A percentile compares a stretch with the other conserved stretches of the same genome.
Conservation (phyloP, 768 basidiomycete species). For the Boletus reticulatus region DNA sequence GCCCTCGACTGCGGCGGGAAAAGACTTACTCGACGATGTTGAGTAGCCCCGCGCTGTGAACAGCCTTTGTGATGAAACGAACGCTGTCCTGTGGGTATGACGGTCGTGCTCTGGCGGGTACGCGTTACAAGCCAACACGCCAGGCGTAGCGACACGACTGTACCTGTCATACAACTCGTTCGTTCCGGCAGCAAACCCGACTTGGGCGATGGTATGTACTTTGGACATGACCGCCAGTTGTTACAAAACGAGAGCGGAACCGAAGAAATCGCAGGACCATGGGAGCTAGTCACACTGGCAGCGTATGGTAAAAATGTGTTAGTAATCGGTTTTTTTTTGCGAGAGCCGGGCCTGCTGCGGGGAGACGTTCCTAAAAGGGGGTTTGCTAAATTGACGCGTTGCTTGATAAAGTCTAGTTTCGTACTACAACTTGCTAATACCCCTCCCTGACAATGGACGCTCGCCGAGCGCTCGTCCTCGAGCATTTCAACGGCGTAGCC, state of each 20-base stretch:
- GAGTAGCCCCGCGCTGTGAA: slow-evolving; percentile 39
- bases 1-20: neutral
- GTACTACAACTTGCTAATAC: neutral
- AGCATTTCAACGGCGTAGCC: slow-evolving; percentile 4
- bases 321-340: too few relatives aligned
- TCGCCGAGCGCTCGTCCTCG: slow-evolving; percentile 20
- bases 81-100: slow-evolving; percentile 72
- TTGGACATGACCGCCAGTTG: slow-evolving; percentile 25
- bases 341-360: too few relatives aligned
- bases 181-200: slow-evolving; percentile 76
- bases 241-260: neutral
- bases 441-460: slow-evolving; percentile 13
- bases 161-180: slow-evolving; percentile 71
- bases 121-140: neutral
- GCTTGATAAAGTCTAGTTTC: slow-evolving; percentile 2
- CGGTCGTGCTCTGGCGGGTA: slow-evolving; percentile 63
- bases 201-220: slow-evolving; percentile 66
- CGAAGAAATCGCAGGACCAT: too few relatives aligned
- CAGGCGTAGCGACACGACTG: too few relatives aligned
- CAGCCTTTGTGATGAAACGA: slow-evolving; percentile 52
- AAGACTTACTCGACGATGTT: slow-evolving; percentile 65
- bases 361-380: too few relatives aligned
- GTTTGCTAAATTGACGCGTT: neutral
- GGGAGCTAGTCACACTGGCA: too few relatives aligned
- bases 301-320: too few relatives aligned